Evolutionary conservation across 441 rosid genomes (phyloP), one percentile per base, ranked within the genome.

Genomic region (Manihot esculenta): DNA sequence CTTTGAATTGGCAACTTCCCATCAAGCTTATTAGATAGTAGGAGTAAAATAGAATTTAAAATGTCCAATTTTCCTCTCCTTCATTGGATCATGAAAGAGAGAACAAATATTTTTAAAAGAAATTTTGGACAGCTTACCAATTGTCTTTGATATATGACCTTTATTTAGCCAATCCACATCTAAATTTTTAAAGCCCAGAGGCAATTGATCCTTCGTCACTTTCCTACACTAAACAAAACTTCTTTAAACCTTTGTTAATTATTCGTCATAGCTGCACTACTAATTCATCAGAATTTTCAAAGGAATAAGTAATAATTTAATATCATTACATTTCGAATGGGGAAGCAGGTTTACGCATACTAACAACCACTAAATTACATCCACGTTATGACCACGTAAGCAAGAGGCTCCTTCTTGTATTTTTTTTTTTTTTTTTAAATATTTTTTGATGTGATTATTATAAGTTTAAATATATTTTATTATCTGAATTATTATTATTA

Each of bases 291-390:
- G 17, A 20, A 38, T 55, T 15, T 24, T 55, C 7, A 42, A 57
- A 7, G 4, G 4, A 30, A 30, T 30, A 30, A 30, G 1, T 30
- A 30, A 30, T 1, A 26, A 10, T 45, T 13, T 62, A 62, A 17
- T 35, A 23, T 24, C 2, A 11, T 8, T 60, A 15, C 35, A 33
- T 61, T 48, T 33, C 51, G 61, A 23, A 11, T 23, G 50, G 14
- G n/a, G 24, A 60, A 60, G 48, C 8, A 18, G 68, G 51, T 48
- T n/a, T 21, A 70, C 27, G 5, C 44, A 66, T 51, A 10, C 65
- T 26, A 51, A 71, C 76, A 70, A 63, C 49, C 47, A 54, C 77
- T 67, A 57, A 24, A 78, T 7, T 68, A 69, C 73, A 74, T 4
- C 13, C 49, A 51, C n/a, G 70, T 62, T 44, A 58, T 23, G 51